Conservation (phyloP, 352 stramenopile genomes). For the Pythium vanterpoolii region DNA sequence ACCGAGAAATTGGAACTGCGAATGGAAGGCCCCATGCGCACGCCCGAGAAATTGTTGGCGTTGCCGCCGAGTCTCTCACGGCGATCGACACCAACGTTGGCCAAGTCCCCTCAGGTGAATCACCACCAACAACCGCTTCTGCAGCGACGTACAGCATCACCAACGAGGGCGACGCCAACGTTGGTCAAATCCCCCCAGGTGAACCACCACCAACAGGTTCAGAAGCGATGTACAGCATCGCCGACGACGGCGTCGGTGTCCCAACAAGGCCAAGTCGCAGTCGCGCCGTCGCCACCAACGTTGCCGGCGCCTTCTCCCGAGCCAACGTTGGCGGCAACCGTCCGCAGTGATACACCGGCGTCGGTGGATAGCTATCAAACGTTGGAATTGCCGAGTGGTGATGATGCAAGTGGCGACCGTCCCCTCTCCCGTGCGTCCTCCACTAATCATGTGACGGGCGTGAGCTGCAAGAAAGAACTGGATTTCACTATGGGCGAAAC, state of each 20-base stretch:
- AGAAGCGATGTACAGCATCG: not conserved
- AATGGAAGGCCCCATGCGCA: constrained; percentile 46
- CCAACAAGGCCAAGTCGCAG: not conserved
- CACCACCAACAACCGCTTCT: no score
- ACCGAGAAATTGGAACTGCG: constrained; percentile 66
- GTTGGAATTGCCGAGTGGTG: constrained; percentile 7
- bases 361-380: constrained; percentile 3
- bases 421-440: not conserved
- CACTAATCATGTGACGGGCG: not conserved
- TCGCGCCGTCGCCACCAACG: constrained; percentile 7
- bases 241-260: constrained; percentile 2
- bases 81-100: not conserved
- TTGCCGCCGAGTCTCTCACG: not conserved
- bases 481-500: constrained; percentile 14
- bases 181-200: not conserved
- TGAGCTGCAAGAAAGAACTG: constrained; percentile 24
- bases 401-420: not conserved
- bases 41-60: constrained; percentile 20
- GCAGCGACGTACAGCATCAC: no score
- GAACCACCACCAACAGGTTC: not conserved
- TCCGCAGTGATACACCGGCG: constrained; percentile 12
- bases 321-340: not conserved
- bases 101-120: constrained; percentile 1
- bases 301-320: not conserved
- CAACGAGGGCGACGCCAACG: not conserved